Conservation (phyloP, 2,329 filamentous ascomycete species). For the Chrysoporthe deuterocubensis region DNA sequence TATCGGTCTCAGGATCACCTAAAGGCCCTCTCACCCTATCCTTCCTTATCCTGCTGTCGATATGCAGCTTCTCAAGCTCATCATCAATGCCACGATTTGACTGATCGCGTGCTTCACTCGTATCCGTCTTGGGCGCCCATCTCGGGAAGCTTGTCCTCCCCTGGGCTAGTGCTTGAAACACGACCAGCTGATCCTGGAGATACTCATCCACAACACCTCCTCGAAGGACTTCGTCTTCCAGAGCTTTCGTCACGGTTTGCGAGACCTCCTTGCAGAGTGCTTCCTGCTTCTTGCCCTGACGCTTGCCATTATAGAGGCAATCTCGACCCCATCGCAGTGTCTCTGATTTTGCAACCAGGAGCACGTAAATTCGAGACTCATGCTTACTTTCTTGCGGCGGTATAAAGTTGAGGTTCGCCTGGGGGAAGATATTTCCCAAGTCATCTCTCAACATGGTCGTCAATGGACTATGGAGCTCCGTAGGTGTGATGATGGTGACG, state of each 20-base stretch:
- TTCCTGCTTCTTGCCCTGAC: conserved; percentile 31
- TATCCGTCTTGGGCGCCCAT: background rate
- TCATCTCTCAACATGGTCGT: conserved; percentile 44
- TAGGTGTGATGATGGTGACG: conserved; percentile 55
- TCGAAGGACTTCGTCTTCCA: conserved; percentile 49
- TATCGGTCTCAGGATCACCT: conserved; percentile 50
- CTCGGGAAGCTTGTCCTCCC: conserved; percentile 53
- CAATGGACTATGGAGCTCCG: conserved; percentile 46
- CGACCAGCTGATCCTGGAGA: conserved; percentile 64
- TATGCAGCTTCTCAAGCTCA: conserved; percentile 35
- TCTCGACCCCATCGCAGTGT: conserved; percentile 55
- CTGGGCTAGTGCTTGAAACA: conserved; percentile 62
- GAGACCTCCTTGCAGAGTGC: conserved; percentile 46
- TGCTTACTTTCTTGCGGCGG: conserved; percentile 56
- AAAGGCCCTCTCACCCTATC: conserved; percentile 56
- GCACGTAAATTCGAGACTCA: conserved; percentile 56
- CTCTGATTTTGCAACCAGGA: conserved; percentile 59
- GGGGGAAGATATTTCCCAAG: conserved; percentile 48
- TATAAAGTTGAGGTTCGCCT: conserved; percentile 49
- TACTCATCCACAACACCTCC: conserved; percentile 58
- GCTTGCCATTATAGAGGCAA: conserved; percentile 38
- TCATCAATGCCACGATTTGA: conserved; percentile 15
- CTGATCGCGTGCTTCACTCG: conserved; percentile 23
- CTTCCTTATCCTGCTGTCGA: conserved; percentile 39
- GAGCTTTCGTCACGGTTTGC: conserved; percentile 47